Base-by-base conservation (phyloP, 345 rosid genomes). In the Laguncularia racemosa region DNA sequence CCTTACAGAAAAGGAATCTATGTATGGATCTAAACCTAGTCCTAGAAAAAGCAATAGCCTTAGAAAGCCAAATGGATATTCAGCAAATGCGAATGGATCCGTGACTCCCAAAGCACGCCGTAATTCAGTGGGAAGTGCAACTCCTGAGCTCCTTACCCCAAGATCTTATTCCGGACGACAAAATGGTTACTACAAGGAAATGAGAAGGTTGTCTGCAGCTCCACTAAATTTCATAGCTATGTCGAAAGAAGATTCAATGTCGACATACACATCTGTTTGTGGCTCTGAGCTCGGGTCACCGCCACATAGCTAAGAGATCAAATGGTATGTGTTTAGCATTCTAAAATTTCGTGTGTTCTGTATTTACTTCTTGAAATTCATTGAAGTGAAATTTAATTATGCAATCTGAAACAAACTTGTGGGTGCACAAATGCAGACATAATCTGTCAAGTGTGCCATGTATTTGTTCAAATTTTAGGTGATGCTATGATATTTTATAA, bases 11-110 rank as follows among this genome's bases (percentile, higher is more conserved):
- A 89, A 84, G 76, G 99, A 89, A 83, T 58, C 86, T 44, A 80
- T 84, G 16, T 93, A 93, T 54, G 99, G 99, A 48, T 89, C 97
- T 47, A 89, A 77, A 71, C 99, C 99, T 12, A 89, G 96, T 75
- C 96, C 97, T 19, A 73, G 96, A 76, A 89, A 78, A 81, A 78
- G 73, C 56, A 85, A 67, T 77, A 89, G 99, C 71, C 87, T 89
- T 62, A 85, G 91, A 76, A 93, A 83, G 63, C 72, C 84, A 18
- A 84, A 68, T 69, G 95, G 93, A 43, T 89, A 69, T 74, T 78
- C 75, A 54, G 73, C 82, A 71, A 80, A 86, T 62, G 97, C 88
- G 57, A 92, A 89, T 33, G 98, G 96, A n/a, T 81, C 97, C 61
- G 78, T 87, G 76, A 76, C 96, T 59, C 91, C 95, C 15, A 85